Evolutionary conservation across 306 rosid species (phyloP).

Genomic region (Cercis canadensis): DNA sequence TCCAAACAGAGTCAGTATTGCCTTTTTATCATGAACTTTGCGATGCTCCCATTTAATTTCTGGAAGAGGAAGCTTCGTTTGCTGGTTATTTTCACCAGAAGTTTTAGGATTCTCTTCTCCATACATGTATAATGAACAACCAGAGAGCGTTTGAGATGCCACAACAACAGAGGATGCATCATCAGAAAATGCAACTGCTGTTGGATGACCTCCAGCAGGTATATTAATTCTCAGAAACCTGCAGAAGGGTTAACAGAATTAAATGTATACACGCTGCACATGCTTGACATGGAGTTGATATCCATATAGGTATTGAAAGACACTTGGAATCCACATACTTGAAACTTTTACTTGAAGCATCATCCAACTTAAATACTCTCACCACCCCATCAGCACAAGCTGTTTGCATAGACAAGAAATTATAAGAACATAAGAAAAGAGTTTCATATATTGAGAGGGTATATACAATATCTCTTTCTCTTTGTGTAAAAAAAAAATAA

Average conservation of each 20-base stretch:
- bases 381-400: constrained; percentile 97
- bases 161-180: constrained; percentile 77
- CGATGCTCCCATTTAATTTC: constrained; percentile 90
- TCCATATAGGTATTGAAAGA: constrained; percentile 21
- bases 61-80: constrained; percentile 87
- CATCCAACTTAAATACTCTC: constrained; percentile 93
- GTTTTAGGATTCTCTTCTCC: constrained; percentile 77
- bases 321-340: constrained; percentile 62
- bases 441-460: neutral
- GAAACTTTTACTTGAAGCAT: constrained; percentile 94
- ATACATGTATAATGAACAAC: constrained; percentile 85
- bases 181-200: constrained; percentile 69
- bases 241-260: constrained; percentile 44
- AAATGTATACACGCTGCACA: constrained; percentile 21
- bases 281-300: constrained; percentile 29
- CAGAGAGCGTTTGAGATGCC: constrained; percentile 76
- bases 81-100: constrained; percentile 58
- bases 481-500: neutral
- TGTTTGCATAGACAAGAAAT: constrained; percentile 45
- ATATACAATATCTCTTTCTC: neutral
- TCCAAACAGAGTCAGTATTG: constrained; percentile 79
- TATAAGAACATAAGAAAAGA: constrained; percentile 21
- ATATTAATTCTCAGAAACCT: constrained; percentile 86
- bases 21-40: constrained; percentile 81
- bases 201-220: constrained; percentile 94